Evolutionary conservation across 768 basidiomycete genomes (phyloP).

Genomic region (Chalciporus pseudorubinellus): DNA sequence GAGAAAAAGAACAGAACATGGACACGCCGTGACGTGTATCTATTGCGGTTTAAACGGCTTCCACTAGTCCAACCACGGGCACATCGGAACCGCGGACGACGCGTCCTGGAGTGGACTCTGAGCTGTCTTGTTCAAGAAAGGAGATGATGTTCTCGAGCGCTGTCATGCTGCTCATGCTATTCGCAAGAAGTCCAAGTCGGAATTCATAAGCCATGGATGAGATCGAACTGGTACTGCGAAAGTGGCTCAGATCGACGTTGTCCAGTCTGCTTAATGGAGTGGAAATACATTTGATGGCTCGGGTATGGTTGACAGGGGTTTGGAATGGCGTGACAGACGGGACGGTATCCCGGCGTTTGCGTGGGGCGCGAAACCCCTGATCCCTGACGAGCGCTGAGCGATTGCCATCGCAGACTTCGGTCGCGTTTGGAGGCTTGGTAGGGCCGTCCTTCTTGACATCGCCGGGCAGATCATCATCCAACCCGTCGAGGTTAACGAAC

Average conservation of each 20-base stretch:
- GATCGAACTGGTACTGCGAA: constrained; percentile 19
- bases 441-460: not conserved
- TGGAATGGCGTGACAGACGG: constrained; percentile 2
- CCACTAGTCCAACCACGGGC: not conserved
- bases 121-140: constrained; percentile 27
- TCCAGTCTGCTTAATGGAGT: constrained; percentile 18
- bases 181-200: constrained; percentile 22
- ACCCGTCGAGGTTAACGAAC: constrained; percentile 10
- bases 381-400: not conserved
- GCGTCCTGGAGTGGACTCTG: constrained; percentile 5
- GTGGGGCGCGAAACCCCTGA: not conserved
- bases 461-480: not conserved
- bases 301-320: not conserved
- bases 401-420: constrained; percentile 2
- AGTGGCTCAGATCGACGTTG: constrained; percentile 9
- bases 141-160: constrained; percentile 28
- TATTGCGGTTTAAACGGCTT: constrained; percentile 6
- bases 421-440: not conserved
- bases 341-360: constrained; percentile 14
- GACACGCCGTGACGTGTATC: not conserved
- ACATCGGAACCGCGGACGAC: not conserved
- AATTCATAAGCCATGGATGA: constrained; percentile 30
- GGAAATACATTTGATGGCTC: constrained; percentile 12
- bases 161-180: constrained; percentile 20
- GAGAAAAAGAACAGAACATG: not conserved